Evolutionary conservation across 768 basidiomycete species (phyloP), one percentile per base, ranked within the genome.

Genomic region (Psilocybe cubensis): DNA sequence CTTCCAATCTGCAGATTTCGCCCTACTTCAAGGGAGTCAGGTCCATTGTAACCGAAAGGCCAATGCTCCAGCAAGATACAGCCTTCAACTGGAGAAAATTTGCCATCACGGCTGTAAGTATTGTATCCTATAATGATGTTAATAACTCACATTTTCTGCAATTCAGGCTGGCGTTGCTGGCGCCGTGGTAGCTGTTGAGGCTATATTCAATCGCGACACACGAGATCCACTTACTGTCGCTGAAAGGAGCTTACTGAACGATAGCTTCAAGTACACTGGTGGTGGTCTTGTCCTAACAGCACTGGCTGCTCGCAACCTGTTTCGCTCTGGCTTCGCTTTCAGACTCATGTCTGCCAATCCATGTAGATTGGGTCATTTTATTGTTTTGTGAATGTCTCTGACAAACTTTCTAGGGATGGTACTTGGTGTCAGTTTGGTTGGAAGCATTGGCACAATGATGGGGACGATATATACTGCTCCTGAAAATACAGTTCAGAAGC

Each of bases 371-470:
- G 23, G 18, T 52, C 5, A 43, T 11, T 8, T 14, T 17, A 9
- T 31, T 14, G 44, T 52, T 2, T 7, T 29, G 3, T 3, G n/a
- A 14, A 41, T 27, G 18, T 33, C n/a, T 28, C 17, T 49, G 14
- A 43, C 31, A 21, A 44, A n/a, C n/a, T 25, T 33, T 54, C n/a
- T 53, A 89, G 88, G 89, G 92, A 75, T 89, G 52, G 90, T 94
- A 2, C 82, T 94, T 43, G 92, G 91, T 60, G 84, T 89, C 49
- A 88, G 92, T 72, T 80, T 94, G 40, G 86, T 79, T 12, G 91
- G 91, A 12, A 83, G 85, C 58, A 91, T 96, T 55, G 92, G 91
- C 0, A 83, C 86, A 3, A 96, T 96, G 91, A 85, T 91, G 80
- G 92, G 89, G 42, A 85, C 85, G 2, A 84, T 84, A 68, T 88